Evolutionary conservation across 2,329 filamentous ascomycete genomes (phyloP).

Genomic region (Fusarium nisikadoi): DNA sequence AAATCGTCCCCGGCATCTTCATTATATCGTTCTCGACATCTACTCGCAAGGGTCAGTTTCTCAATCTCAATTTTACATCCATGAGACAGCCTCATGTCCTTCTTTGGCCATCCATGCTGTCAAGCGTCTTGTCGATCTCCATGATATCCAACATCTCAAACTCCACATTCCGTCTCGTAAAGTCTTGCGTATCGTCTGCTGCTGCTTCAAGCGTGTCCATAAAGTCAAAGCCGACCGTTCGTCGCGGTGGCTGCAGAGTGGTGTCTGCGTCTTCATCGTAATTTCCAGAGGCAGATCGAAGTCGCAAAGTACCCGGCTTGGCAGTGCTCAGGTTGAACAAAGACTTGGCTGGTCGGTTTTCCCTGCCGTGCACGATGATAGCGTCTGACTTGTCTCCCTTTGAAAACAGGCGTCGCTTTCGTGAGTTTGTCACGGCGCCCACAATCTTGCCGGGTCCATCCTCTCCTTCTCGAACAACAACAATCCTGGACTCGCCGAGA

Average conservation of each 20-base stretch:
- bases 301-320: constrained; percentile 53
- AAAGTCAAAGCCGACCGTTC: constrained; percentile 60
- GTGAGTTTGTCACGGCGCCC: constrained; percentile 51
- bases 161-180: constrained; percentile 65
- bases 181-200: constrained; percentile 62
- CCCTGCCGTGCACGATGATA: constrained; percentile 65
- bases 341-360: constrained; percentile 51
- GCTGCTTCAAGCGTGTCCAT: constrained; percentile 62
- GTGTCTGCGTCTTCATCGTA: constrained; percentile 40
- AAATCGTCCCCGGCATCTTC: constrained; percentile 39
- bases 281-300: constrained; percentile 44
- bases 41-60: constrained; percentile 40
- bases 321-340: constrained; percentile 63
- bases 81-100: constrained; percentile 58
- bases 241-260: constrained; percentile 44
- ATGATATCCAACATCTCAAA: constrained; percentile 72
- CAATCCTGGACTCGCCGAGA: constrained; percentile 65
- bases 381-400: constrained; percentile 58
- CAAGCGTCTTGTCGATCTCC: constrained; percentile 71
- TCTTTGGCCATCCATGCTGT: constrained; percentile 63
- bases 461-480: constrained; percentile 65
- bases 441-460: constrained; percentile 58
- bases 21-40: constrained; percentile 32
- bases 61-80: constrained; percentile 34
- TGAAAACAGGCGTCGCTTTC: constrained; percentile 50